These are phyloP conservation scores for Penicillium sp. DNA, from an alignment of 2,329 filamentous ascomycete species.

Conservation along the genomic window DNA sequence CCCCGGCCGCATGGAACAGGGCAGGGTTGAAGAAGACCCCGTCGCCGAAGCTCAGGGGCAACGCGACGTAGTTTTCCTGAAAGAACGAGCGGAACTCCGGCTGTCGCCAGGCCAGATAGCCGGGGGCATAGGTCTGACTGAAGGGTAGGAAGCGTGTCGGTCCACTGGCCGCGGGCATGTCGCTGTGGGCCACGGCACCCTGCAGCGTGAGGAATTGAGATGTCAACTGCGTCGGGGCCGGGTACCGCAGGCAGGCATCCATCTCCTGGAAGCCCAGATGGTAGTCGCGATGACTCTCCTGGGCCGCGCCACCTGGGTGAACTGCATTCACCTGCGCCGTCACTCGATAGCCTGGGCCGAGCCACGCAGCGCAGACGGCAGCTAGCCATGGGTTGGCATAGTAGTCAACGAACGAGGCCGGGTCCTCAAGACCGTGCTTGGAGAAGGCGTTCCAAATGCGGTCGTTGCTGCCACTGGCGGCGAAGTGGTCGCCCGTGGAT, in stretches of 20 bases:
- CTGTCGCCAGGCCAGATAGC: conserved; percentile 58
- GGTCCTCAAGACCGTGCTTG: conserved; percentile 56
- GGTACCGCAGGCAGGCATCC: conserved; percentile 48
- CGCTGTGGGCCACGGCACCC: conserved; percentile 61
- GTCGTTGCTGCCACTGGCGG: conserved; percentile 54
- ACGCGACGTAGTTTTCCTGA: conserved; percentile 50
- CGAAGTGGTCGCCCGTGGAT: conserved; percentile 60
- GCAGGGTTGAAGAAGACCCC: conserved; percentile 64
- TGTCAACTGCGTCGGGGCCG: conserved; percentile 53
- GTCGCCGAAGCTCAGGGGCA: conserved; percentile 56
- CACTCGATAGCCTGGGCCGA: conserved; percentile 59
- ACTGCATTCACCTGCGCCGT: conserved; percentile 64
- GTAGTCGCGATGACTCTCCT: conserved; percentile 61
- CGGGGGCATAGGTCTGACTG: conserved; percentile 56
- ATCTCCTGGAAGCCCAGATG: conserved; percentile 62
- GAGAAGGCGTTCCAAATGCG: conserved; percentile 66
- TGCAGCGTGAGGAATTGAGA: conserved; percentile 61
- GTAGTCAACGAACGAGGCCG: conserved; percentile 55
- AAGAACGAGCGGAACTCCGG: conserved; percentile 57
- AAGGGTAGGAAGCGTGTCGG: conserved; percentile 62
- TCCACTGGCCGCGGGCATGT: conserved; percentile 58
- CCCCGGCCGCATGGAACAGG: conserved; percentile 61
- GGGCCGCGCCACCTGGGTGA: conserved; percentile 56
- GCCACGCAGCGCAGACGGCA: conserved; percentile 54
- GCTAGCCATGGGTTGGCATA: conserved; percentile 60